Conservation (phyloP, 108 stramenopile genomes). For the Mediolabrus comicus region DNA sequence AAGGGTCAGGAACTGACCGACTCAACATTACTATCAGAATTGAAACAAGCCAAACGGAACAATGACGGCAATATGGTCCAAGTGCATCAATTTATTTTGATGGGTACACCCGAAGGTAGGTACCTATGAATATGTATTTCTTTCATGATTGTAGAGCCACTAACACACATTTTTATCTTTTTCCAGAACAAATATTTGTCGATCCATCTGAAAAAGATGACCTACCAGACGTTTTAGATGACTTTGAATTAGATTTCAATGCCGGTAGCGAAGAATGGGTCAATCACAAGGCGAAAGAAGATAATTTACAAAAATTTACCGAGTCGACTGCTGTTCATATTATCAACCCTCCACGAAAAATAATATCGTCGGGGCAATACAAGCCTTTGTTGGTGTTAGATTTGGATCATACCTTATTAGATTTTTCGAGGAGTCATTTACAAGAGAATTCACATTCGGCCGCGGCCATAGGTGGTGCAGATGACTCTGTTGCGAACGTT, state of each 20-base stretch:
- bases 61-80: conserved; percentile 31
- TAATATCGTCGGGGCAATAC: conserved; percentile 20
- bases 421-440: conserved; percentile 72
- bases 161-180: no score
- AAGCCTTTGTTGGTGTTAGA: conserved; percentile 93
- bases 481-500: conserved; percentile 41
- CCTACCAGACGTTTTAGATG: conserved; percentile 87
- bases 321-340: conserved; percentile 81
- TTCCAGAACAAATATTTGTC: conserved; percentile 88
- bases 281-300: conserved; percentile 79
- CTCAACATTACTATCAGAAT: conserved; percentile 53
- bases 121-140: no score
- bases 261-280: conserved; percentile 75
- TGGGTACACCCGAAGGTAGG: conserved; percentile 97
- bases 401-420: conserved; percentile 94
- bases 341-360: conserved; percentile 80
- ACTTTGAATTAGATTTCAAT: conserved; percentile 91
- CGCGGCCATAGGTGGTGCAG: conserved; percentile 12
- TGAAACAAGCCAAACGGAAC: conserved; percentile 60
- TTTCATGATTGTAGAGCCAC: no score
- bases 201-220: conserved; percentile 80
- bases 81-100: conserved; percentile 84
- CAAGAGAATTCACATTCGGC: conserved; percentile 31
- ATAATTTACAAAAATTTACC: conserved; percentile 86
- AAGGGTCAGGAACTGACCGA: conserved; percentile 53